Evolutionary conservation across 176 grass and related monocot genomes (phyloP).

Genomic region (barley (Hordeum vulgare)): MorexV3_pseudomolecules_assembly NC_058522.1:171243977-171244476

Average conservation of each 20-base stretch:
- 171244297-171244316: background rate
- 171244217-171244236: background rate
- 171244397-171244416: conserved; percentile 66
- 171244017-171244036: background rate
- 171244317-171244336: background rate
- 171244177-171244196: background rate
- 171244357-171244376: conserved; percentile 88
- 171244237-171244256: background rate
- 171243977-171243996: background rate
- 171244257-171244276: background rate
- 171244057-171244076: background rate
- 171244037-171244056: background rate
- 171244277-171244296: background rate
- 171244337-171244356: background rate
- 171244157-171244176: background rate
- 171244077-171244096: background rate
- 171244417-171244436: conserved; percentile 80
- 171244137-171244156: background rate
- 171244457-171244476: background rate
- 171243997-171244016: background rate
- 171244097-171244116: background rate
- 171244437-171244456: conserved; percentile 39
- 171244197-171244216: background rate
- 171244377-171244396: conserved; percentile 86
- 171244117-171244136: background rate